phyloP scores from a whole-genome alignment of 345 rosid species.

The Pistacia integerrima region DNA sequence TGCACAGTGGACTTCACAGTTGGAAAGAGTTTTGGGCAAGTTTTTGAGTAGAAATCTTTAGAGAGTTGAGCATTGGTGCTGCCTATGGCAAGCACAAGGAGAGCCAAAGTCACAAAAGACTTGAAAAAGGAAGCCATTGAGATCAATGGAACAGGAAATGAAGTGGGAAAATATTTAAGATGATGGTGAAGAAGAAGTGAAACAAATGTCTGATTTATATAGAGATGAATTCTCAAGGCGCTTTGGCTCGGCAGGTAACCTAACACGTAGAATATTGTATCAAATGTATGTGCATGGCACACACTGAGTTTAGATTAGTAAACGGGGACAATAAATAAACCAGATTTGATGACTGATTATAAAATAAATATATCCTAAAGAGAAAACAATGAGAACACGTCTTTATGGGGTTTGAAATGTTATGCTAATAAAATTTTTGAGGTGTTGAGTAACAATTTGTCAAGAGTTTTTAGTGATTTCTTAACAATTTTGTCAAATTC shows the following conservation, averaged over 20 bases:
- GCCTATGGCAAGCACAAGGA: slow-evolving; percentile 34
- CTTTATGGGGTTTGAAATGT: slow-evolving; percentile 1
- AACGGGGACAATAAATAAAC: not conserved
- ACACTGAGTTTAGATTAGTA: not conserved
- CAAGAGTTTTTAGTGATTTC: not conserved
- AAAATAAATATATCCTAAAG: too few species aligned
- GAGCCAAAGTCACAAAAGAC: slow-evolving; percentile 31
- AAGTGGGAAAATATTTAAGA: not conserved
- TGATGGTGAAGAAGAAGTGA: not conserved
- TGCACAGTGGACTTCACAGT: slow-evolving; percentile 50
- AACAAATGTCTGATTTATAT: slow-evolving; percentile 39
- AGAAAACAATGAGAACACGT: not conserved
- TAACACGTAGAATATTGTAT: slow-evolving; percentile 52
- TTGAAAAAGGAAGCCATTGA: slow-evolving; percentile 25
- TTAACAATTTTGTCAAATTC: slow-evolving; percentile 3
- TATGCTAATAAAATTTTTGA: not conserved
- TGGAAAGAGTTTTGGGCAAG: slow-evolving; percentile 62
- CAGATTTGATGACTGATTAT: not conserved
- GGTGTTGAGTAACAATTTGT: not conserved
- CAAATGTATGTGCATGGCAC: slow-evolving; percentile 23
- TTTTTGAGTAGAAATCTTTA: slow-evolving; percentile 54
- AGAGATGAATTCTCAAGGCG: slow-evolving; percentile 34
- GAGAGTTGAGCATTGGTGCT: slow-evolving; percentile 70
- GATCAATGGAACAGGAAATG: not conserved
- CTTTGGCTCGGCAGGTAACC: slow-evolving; percentile 47